phyloP scores from a whole-genome alignment of 1,284 basidiomycete genomes.

The Uromyces viciae-fabae region DNA sequence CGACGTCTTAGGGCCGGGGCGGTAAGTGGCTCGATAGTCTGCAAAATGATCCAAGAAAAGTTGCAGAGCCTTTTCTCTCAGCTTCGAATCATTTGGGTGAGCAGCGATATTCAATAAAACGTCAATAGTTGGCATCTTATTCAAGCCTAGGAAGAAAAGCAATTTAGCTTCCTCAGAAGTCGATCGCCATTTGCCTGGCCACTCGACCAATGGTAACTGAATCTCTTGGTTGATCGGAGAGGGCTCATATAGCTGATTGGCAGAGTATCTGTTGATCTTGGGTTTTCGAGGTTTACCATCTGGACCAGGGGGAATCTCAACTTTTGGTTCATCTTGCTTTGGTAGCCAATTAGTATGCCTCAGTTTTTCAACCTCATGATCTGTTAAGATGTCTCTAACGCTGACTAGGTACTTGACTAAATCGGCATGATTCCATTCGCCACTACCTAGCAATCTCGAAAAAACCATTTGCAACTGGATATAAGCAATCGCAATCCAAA shows the following conservation, averaged over 20 bases:
- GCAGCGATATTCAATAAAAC: slow-evolving; percentile 68
- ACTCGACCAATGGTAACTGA: slow-evolving; percentile 77
- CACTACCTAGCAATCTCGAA: slow-evolving; percentile 56
- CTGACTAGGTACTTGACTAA: slow-evolving; percentile 80
- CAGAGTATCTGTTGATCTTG: slow-evolving; percentile 50
- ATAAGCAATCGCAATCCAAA: slow-evolving; percentile 65
- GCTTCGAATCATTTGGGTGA: slow-evolving; percentile 57
- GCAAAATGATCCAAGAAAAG: slow-evolving; percentile 51
- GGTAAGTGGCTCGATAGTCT: slow-evolving; percentile 35
- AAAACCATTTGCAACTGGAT: slow-evolving; percentile 56
- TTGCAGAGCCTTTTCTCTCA: slow-evolving; percentile 49
- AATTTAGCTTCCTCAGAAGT: slow-evolving; percentile 85
- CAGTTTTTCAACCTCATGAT: slow-evolving; percentile 69
- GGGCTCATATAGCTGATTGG: slow-evolving; percentile 68
- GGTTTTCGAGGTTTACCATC: slow-evolving; percentile 62
- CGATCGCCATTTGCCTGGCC: slow-evolving; percentile 76
- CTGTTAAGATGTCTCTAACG: slow-evolving; percentile 68
- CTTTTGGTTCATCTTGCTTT: slow-evolving; percentile 59
- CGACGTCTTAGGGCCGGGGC: slow-evolving; percentile 45
- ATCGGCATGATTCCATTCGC: slow-evolving; percentile 57
- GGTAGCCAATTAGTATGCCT: slow-evolving; percentile 75
- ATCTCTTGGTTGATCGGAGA: slow-evolving; percentile 68
- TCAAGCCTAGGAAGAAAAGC: slow-evolving; percentile 73
- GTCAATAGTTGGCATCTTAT: slow-evolving; percentile 67
- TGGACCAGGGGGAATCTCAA: slow-evolving; percentile 54